A percentile compares a stretch with the other conserved stretches of the same genome.
Evolutionary conservation across 2,329 filamentous ascomycete species (phyloP).

Genomic region (Aotearoamyces nothofagi): DNA sequence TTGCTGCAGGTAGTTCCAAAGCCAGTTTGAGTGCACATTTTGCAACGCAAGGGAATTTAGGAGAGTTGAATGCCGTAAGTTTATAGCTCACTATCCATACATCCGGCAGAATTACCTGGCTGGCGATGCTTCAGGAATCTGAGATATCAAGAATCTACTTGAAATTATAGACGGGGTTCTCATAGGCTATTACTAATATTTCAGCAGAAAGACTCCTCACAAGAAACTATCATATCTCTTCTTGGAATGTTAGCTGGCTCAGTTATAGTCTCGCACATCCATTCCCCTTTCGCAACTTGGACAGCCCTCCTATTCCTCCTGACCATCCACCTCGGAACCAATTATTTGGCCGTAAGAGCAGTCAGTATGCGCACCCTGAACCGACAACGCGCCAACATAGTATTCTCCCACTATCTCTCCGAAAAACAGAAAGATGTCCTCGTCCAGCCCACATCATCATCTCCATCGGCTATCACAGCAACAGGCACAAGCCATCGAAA

Average conservation of each 20-base stretch:
- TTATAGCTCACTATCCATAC: too few species aligned
- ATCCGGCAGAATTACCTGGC: too few species aligned
- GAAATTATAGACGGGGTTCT: too few species aligned
- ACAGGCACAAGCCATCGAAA: too few species aligned
- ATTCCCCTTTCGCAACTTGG: slow-evolving; percentile 60
- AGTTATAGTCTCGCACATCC: slow-evolving; percentile 62
- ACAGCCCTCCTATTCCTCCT: slow-evolving; percentile 56
- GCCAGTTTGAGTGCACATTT: slow-evolving; percentile 88
- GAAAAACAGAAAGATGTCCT: too few species aligned
- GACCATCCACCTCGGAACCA: slow-evolving; percentile 63
- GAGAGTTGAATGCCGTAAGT: slow-evolving; percentile 72
- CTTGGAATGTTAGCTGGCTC: slow-evolving; percentile 77
- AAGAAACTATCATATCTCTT: slow-evolving; percentile 85
- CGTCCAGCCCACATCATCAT: slow-evolving; percentile 1
- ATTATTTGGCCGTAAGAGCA: slow-evolving; percentile 70
- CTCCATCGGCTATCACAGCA: background rate
- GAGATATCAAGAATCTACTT: too few species aligned
- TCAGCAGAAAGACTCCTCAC: slow-evolving; percentile 63
- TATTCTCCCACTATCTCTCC: slow-evolving; percentile 44
- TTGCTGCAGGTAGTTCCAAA: slow-evolving; percentile 80
- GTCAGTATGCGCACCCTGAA: slow-evolving; percentile 79
- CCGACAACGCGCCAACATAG: slow-evolving; percentile 68
- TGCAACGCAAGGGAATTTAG: slow-evolving; percentile 71
- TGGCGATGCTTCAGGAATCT: too few species aligned
- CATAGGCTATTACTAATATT: too few species aligned